Evolutionary conservation across 495 filamentous ascomycete species (phyloP).

Genomic region (Penicillium bovifimosum): DNA sequence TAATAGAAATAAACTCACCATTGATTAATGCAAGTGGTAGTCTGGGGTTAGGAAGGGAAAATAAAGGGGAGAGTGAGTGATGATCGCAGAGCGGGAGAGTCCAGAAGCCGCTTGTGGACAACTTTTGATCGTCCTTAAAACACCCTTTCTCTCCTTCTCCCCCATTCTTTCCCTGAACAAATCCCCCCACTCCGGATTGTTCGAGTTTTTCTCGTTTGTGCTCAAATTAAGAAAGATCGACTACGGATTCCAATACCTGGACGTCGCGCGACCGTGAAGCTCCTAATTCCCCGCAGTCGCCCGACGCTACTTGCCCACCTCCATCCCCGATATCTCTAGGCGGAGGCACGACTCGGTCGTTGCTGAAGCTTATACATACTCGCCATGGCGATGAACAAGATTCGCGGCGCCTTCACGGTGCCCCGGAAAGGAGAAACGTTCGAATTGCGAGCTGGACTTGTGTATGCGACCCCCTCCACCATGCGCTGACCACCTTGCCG

Average conservation of each 20-base stretch:
- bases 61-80: constrained; percentile 14
- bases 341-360: constrained; percentile 48
- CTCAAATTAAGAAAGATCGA: constrained; percentile 11
- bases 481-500: constrained; percentile 11
- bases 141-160: constrained; percentile 23
- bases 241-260: constrained; percentile 7
- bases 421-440: constrained; percentile 98
- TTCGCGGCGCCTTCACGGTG: constrained; percentile 85
- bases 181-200: constrained; percentile 8
- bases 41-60: constrained; percentile 5
- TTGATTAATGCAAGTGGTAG: neutral
- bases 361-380: constrained; percentile 33
- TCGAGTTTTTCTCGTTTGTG: neutral
- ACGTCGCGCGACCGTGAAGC: constrained; percentile 34
- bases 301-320: constrained; percentile 20
- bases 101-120: constrained; percentile 39
- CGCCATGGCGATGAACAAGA: constrained; percentile 89
- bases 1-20: constrained; percentile 12
- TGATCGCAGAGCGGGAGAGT: constrained; percentile 14
- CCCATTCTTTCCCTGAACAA: neutral
- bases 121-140: constrained; percentile 30
- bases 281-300: constrained; percentile 39
- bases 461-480: constrained; percentile 44
- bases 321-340: constrained; percentile 23
- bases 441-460: constrained; percentile 91